Conservation (phyloP, 176 grass and related monocot genomes). For the Echinochloa phyllopogon region DNA sequence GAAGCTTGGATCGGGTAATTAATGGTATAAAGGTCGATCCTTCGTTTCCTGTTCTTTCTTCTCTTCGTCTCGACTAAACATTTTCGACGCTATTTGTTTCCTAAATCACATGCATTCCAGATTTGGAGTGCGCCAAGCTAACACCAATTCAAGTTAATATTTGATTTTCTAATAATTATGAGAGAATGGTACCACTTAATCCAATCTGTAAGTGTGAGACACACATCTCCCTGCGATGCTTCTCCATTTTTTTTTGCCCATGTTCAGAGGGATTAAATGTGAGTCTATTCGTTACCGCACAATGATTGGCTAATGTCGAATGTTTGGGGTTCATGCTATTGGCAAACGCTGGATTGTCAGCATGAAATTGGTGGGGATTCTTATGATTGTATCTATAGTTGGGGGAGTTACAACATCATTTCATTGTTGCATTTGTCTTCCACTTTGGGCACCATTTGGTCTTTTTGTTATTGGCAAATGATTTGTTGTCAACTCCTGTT, state of each 20-base stretch:
- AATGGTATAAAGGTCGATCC: neutral
- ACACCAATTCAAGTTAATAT: neutral
- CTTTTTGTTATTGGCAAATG: neutral
- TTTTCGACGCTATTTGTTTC: too few species aligned
- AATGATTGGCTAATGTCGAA: neutral
- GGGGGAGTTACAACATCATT: neutral
- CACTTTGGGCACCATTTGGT: neutral
- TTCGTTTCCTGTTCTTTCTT: neutral
- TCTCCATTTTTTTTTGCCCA: neutral
- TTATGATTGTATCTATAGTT: neutral
- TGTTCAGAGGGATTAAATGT: neutral
- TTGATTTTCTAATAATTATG: neutral
- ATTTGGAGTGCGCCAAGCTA: neutral
- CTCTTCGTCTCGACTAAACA: neutral
- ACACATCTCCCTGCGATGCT: neutral
- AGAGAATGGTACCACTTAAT: neutral
- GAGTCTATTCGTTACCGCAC: neutral
- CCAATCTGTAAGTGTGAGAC: neutral
- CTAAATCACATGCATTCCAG: neutral
- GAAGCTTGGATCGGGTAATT: neutral
- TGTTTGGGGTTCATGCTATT: neutral
- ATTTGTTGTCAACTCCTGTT: neutral
- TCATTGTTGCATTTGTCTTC: neutral
- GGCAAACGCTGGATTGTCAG: neutral
- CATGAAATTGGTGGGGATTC: neutral